These are phyloP conservation scores for Salix exigua DNA, from an alignment of 345 rosid genomes.

Conservation along the genomic window DNA sequence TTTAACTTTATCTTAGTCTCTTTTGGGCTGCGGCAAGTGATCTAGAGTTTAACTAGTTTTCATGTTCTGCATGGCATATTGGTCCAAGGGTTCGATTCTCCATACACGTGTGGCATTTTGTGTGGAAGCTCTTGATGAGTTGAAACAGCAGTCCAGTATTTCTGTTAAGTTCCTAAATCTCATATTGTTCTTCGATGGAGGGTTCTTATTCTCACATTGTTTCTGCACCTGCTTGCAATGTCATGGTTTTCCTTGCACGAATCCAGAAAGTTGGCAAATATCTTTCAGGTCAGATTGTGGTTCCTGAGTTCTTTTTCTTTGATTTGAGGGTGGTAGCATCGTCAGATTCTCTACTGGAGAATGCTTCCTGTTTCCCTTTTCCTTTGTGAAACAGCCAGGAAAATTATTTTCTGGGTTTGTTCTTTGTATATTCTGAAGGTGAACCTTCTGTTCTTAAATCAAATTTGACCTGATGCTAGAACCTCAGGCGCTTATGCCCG, in stretches of 20 bases:
- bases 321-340: neutral
- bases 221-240: slow-evolving; percentile 3
- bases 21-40: slow-evolving; percentile 34
- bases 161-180: slow-evolving; percentile 3
- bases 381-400: neutral
- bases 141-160: slow-evolving; percentile 19
- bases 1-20: slow-evolving; percentile 25
- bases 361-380: neutral
- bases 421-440: neutral
- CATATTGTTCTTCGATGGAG: neutral
- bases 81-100: slow-evolving; percentile 24
- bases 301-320: neutral
- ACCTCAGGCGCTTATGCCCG: too few species aligned
- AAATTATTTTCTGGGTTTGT: neutral
- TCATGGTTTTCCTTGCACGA: slow-evolving; percentile 6
- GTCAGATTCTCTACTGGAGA: neutral
- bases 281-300: slow-evolving; percentile 2
- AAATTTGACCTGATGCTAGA: too few species aligned
- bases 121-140: slow-evolving; percentile 31
- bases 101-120: slow-evolving; percentile 13
- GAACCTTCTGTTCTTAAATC: neutral
- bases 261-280: slow-evolving; percentile 8
- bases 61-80: slow-evolving; percentile 20
- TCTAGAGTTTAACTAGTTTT: slow-evolving; percentile 21
- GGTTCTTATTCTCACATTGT: slow-evolving; percentile 9